Evolutionary conservation across 2,329 filamentous ascomycete genomes (phyloP), one percentile per base, ranked within the genome.

Genomic region (Parastagonospora nodorum): DNA sequence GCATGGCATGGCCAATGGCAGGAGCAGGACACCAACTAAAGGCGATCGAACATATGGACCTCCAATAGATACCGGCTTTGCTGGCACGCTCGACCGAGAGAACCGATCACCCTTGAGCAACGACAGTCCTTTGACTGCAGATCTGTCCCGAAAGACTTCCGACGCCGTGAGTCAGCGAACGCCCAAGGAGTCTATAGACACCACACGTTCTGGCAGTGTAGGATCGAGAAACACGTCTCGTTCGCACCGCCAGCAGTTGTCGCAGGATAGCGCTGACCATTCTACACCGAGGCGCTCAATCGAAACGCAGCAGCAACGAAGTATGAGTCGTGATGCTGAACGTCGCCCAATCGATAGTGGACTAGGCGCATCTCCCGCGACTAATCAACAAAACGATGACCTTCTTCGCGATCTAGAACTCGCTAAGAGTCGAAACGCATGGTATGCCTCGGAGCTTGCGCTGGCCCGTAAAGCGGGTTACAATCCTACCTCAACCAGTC

Each of bases 401-500:
- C 74, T 97, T 10, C 80, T 90, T 11, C 93, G 94, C 69, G 94
- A 99, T 69, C 80, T 99, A 2, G 93, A 99, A 69, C 82, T 86
- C 8, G 83, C 88, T 3, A 90, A 90, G 65, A 94, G 88, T 67
- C 85, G 89, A 44, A 97, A 96, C 74, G 93, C 93, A 0, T 99
- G 94, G 94, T 97, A 96, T 73, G 91, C 92, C 7, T 97, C 93
- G 0, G 94, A 99, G 74, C 80, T 99, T 39, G 91, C 96, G 50
- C 79, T 99, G 57, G 95, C 94, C 6, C 86, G 89, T 42, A 96
- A 96, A 74, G 85, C 90, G 35, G 94, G 94, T 5, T 99, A 97
- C 67, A 82, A 85, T 6, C 84, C 90, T 12, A 91, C 84, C 55
- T 85, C 86, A 1, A 82, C 85, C 24, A 89, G 84, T 66, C 86